phyloP scores from a whole-genome alignment of 1,139 yeast species.

The Candida sp. region DNA sequence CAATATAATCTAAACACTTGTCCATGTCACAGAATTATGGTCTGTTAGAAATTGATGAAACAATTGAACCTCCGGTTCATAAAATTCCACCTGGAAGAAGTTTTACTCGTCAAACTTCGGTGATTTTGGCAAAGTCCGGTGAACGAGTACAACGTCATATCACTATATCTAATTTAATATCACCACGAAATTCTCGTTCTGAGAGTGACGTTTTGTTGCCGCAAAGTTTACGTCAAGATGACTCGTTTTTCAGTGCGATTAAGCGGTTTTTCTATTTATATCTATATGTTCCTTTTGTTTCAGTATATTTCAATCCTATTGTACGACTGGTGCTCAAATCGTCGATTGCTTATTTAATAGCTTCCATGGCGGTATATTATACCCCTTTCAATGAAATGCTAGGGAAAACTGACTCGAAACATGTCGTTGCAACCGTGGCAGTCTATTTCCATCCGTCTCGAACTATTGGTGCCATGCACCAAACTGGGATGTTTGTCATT shows the following conservation, averaged over 20 bases:
- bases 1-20: slow-evolving; percentile 4
- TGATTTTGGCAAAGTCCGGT: slow-evolving; percentile 39
- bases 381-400: slow-evolving; percentile 50
- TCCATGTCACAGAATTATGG: neutral
- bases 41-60: neutral
- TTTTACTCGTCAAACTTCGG: slow-evolving; percentile 28
- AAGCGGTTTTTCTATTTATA: neutral
- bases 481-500: slow-evolving; percentile 61
- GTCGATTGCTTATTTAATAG: slow-evolving; percentile 66
- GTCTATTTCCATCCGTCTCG: slow-evolving; percentile 85
- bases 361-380: slow-evolving; percentile 74
- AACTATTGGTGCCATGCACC: slow-evolving; percentile 78
- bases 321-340: slow-evolving; percentile 53
- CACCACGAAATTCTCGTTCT: neutral
- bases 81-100: slow-evolving; percentile 6
- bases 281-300: neutral
- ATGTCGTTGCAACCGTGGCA: slow-evolving; percentile 77
- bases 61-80: neutral
- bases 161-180: slow-evolving; percentile 13
- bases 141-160: slow-evolving; percentile 34
- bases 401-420: slow-evolving; percentile 75
- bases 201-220: neutral
- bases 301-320: slow-evolving; percentile 13
- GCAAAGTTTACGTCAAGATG: neutral
- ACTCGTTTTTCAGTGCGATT: neutral